Percentiles rank a stretch among this genome's conserved stretches.
These are phyloP conservation scores for Echeveria elegans DNA, from an alignment of 164 flowering plant genomes.

Conservation along the genomic window DNA sequence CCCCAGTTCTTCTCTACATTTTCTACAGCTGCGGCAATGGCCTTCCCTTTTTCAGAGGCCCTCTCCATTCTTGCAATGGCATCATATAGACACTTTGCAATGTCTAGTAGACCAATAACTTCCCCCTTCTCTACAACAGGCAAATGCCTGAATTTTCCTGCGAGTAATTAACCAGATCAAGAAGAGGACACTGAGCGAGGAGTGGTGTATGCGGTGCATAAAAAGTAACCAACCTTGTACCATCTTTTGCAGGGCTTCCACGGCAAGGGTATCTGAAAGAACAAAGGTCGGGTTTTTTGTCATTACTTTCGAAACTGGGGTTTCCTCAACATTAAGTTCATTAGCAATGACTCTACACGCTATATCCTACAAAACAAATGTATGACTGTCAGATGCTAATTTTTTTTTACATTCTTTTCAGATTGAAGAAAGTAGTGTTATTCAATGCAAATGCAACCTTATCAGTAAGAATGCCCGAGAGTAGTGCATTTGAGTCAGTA, in stretches of 20 bases:
- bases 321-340: conserved; percentile 71
- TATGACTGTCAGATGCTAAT: background rate
- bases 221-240: conserved; percentile 60
- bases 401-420: background rate
- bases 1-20: conserved; percentile 97
- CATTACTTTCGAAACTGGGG: conserved; percentile 96
- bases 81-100: conserved; percentile 96
- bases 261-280: conserved; percentile 93
- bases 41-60: conserved; percentile 97
- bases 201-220: background rate
- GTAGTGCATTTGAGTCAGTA: conserved; percentile 91
- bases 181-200: background rate
- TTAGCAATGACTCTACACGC: conserved; percentile 79
- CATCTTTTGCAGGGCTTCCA: conserved; percentile 99
- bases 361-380: conserved; percentile 53
- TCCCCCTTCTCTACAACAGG: conserved; percentile 98
- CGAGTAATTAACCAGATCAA: background rate
- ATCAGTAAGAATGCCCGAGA: conserved; percentile 95
- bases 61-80: conserved; percentile 99
- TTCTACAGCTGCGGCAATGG: conserved; percentile 99
- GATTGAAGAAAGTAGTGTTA: background rate
- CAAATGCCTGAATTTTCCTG: conserved; percentile 98
- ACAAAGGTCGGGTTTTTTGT: conserved; percentile 93
- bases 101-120: conserved; percentile 94
- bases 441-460: conserved; percentile 39